Base-by-base conservation (phyloP, 2,329 filamentous ascomycete species). In the Neofusicoccum cordaticola region DNA sequence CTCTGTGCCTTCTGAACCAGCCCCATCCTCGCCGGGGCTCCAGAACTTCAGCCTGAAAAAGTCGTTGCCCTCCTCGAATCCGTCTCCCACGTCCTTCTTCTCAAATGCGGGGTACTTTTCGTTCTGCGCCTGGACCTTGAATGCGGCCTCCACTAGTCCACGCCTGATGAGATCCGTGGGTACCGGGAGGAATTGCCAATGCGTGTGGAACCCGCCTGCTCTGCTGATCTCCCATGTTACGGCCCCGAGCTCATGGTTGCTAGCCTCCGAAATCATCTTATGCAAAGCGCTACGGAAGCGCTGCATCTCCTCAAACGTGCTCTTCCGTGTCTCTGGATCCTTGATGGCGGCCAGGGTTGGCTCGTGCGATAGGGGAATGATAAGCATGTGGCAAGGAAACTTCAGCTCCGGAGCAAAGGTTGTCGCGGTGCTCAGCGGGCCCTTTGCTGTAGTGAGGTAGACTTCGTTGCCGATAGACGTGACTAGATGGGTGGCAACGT, bases 191-290 rank as follows among this genome's bases (percentile, higher is more conserved):
- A 96, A 90, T 77, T 99, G 96, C 95, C 93, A 97, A 73, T 98
- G 94, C 1, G 89, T 84, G 74, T 99, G 95, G 64, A 98, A 88
- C 63, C 95, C 92, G 60, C 86, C 85, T 4, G 83, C 83, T 58
- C 93, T 89, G 73, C 89, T 94, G 71, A 99, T 93, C 78, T 98
- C 95, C 88, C 92, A 99, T 0, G 92, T 95, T 1, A 98, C 90
- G 2, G 88, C 86, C 15, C 94, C 95, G 1, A 97, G 86, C 68
- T 85, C 84, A 67, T 85, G 75, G 27, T 79, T 75, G 56, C 75
- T 77, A 12, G 97, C 82, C 90, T 97, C 96, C 50, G 83, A 77
- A 13, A 98, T 82, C 90, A 97, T 96, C 51, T 83, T 83, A 73
- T 97, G 92, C 53, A 98, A 82, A 0, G 91, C 83, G 56, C 85